phyloP scores from a whole-genome alignment of 179 eudicot species.

The Patellifolia procumbens region DNA sequence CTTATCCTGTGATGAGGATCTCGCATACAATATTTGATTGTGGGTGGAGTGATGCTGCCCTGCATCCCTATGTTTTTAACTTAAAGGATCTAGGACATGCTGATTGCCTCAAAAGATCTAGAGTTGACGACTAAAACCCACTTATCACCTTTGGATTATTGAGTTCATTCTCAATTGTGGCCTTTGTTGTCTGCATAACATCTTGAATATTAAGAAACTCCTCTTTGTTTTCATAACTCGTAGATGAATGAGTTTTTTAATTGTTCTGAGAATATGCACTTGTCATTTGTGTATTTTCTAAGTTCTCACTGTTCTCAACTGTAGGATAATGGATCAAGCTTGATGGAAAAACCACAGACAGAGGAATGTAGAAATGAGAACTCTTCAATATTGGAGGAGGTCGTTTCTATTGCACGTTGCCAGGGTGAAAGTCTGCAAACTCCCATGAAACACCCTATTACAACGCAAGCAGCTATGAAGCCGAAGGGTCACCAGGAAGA shows the following conservation, averaged over 20 bases:
- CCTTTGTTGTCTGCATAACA: background rate
- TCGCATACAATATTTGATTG: too few species aligned
- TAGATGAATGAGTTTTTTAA: background rate
- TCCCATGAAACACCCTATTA: slow-evolving; percentile 10
- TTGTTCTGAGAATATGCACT: background rate
- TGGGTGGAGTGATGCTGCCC: too few species aligned
- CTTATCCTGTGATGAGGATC: background rate
- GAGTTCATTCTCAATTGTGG: background rate
- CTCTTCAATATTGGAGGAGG: slow-evolving; percentile 16
- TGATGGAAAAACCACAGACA: slow-evolving; percentile 24
- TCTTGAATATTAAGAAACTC: background rate
- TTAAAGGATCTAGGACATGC: too few species aligned
- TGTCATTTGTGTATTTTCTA: background rate
- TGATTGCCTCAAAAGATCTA: too few species aligned
- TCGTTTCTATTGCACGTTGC: slow-evolving; percentile 18
- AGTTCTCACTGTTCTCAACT: slow-evolving; percentile 5
- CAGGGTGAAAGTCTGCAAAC: slow-evolving; percentile 21
- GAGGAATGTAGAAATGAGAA: slow-evolving; percentile 14
- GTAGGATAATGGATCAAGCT: slow-evolving; percentile 33
- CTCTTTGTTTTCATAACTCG: background rate
- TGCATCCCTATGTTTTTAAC: too few species aligned
- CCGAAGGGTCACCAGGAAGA: slow-evolving; percentile 40
- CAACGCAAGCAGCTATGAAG: slow-evolving; percentile 29
- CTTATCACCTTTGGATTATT: background rate
- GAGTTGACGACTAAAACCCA: too few species aligned